Base-by-base conservation (phyloP, 345 rosid genomes). In the Cardamine occulta region DNA sequence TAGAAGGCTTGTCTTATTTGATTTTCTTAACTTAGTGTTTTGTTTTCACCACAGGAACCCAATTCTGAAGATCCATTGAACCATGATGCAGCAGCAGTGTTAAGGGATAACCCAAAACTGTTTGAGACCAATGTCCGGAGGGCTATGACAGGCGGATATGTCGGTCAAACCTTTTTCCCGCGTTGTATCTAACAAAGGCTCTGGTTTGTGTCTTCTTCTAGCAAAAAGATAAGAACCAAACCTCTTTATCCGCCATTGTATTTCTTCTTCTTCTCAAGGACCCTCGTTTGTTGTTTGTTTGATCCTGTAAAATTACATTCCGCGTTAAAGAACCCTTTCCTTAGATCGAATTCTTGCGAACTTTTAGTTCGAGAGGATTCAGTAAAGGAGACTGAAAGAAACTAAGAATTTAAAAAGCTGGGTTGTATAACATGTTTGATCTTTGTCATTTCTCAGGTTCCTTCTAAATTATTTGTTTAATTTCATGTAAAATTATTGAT, bases 1-100 rank as follows among this genome's bases (percentile, higher is more conserved):
- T 35, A 52, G 34, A 0, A 4, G 35, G 23, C 34, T 49, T 51
- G 32, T 74, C 44, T 61, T 39, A 24, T 19, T 29, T 7, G 34
- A 10, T 17, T 26, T 60, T 6, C 10, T 52, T 24, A 35, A 28
- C 31, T 21, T 8, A 3, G 13, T 59, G 49, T 17, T 53, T 14
- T 58, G 34, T 32, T 24, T 40, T 65, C 51, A 23, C 72, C 72
- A 49, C 86, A 96, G 97, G 97, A 91, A 70, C 98, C 98, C 8
- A 96, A 96, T 79, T 84, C 53, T 11, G 97, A 91, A 84, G 99
- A 93, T 84, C 99, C 98, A 3, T 90, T 96, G 66, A 93, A 96
- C 79, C 94, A 91, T 26, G 99, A 96, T 13, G 97, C 96, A 11
- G 97, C 97, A 53, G 89, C 85, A 12, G 86, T 93, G 53, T 84